Evolutionary conservation across 1,284 basidiomycete species (phyloP), one percentile per base, ranked within the genome.

Genomic region (Rhodofomes roseus): DNA sequence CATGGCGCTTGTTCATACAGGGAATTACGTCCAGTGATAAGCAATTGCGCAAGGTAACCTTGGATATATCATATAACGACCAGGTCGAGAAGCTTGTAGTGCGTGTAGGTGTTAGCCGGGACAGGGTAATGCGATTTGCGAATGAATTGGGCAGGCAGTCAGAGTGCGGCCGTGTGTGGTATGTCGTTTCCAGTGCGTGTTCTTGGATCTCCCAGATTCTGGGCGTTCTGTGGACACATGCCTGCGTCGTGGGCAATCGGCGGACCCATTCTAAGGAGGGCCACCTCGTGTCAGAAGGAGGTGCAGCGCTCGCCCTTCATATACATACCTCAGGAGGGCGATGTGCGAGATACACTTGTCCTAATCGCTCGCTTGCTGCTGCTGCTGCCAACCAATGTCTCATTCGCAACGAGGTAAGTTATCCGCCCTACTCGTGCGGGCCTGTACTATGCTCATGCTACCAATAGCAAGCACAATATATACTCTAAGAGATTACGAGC

Each of bases 1-100:
- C n/a, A 9, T n/a, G n/a, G n/a, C n/a, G n/a, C n/a, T 23, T 7
- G n/a, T n/a, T 5, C 29, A 11, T 43, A 1, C 36, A 67, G 66
- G 66, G 8, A 67, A 84, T 69, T 83, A 83, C 67, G 81, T 84
- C 22, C 80, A 83, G 66, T 78, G 67, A 73, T 54, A 25, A 29
- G 5, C 34, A 29, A 5, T 12, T 5, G n/a, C 16, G 14, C 16
- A 11, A 20, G 4, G 18, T 14, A 22, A 14, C 31, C 20, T 36
- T 23, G 46, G 22, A 48, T 48, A 5, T 48, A 29, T n/a, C n/a
- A n/a, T n/a, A n/a, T n/a, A n/a, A n/a, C n/a, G n/a, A n/a, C n/a
- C n/a, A n/a, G 16, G 46, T 27, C 22, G 43, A 44, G 25, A 48
- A n/a, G 25, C 11, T n/a, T 14, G 25, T 48, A 18, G 25, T 12